Evolutionary conservation across 352 stramenopile genomes (phyloP), one percentile per base, ranked within the genome.

Genomic region (Phytopythium delawarense): DNA sequence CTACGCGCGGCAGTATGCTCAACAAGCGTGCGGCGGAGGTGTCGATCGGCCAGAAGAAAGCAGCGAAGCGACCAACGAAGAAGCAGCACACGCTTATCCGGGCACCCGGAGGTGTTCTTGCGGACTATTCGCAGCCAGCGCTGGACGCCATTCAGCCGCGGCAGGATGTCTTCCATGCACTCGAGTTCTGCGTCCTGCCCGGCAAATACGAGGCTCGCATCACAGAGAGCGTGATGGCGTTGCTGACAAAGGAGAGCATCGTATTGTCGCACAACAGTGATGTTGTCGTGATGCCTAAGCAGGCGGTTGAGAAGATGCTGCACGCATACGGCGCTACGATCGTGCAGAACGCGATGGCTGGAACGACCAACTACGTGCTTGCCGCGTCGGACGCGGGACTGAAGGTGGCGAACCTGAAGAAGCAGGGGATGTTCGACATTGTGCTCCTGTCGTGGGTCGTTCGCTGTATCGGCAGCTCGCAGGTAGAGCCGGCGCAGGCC

Each of bases 391-490:
- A 87, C 55, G 53, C 77, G 23, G 87, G 87, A 2, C 87, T 95
- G 46, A 95, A 93, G 68, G 78, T 93, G 23, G 63, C 64, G 23
- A 95, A 92, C 59, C 60, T 93, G 53, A 90, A 89, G 52, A 91
- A 90, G 63, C 87, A 95, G 65, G 84, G 81, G 1, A 64, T 79
- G 44, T 91, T 89, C 68, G 82, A 93, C 58, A 81, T 95, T 25
- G 65, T 93, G 32, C 74, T 80, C 18, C 56, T 91, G 46, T 62
- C 74, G 20, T 95, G 84, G 82, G 58, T 93, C n/a, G 59, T 81
- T 4, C 61, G 39, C 11, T 90, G 82, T 12, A 65, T 91, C 2
- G 46, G 50, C 35, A 61, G 63, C 0, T 73, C 65, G 13, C 72
- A 65, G 25, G 44, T 87, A 42, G 25, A 81, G 16, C 59, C 69